Percentiles rank a stretch among this genome's conserved stretches.
phyloP scores from a whole-genome alignment of 2,329 filamentous ascomycete genomes.

The Penicillium nordicum region DNA sequence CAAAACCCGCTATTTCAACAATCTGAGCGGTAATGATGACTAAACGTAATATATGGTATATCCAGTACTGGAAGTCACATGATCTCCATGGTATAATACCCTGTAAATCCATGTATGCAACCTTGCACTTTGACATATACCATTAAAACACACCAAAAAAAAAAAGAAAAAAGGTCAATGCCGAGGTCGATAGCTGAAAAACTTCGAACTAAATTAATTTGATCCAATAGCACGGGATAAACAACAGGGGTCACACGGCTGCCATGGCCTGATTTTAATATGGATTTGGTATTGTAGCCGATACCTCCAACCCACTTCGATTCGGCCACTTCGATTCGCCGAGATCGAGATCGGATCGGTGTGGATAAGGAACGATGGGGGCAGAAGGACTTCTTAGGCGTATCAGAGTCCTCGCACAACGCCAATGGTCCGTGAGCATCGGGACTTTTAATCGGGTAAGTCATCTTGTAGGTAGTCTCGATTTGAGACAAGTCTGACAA shows the following conservation, averaged over 20 bases:
- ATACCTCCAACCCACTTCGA: not conserved
- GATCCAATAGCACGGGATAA: conserved; percentile 3
- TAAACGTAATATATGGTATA: no score
- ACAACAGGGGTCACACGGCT: not conserved
- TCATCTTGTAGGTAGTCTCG: not conserved
- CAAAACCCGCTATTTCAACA: no score
- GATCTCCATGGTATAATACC: no score
- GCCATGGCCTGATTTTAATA: not conserved
- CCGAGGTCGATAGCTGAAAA: not conserved
- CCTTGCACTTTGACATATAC: no score
- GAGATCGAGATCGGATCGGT: conserved; percentile 24
- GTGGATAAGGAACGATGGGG: conserved; percentile 15
- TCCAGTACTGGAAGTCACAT: no score
- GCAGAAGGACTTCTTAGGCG: not conserved
- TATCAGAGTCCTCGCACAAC: conserved; percentile 7
- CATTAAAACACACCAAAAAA: not conserved
- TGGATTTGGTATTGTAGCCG: conserved; percentile 11
- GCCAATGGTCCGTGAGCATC: not conserved
- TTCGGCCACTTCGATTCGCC: not conserved
- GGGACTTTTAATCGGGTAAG: not conserved
- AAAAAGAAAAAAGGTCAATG: not conserved
- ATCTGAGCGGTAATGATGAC: no score
- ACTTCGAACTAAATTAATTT: conserved; percentile 16
- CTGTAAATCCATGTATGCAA: no score
- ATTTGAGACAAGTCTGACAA: not conserved